phyloP scores from a whole-genome alignment of 192 early-diverging fungal genomes.

The Gonapodya sp. region DNA sequence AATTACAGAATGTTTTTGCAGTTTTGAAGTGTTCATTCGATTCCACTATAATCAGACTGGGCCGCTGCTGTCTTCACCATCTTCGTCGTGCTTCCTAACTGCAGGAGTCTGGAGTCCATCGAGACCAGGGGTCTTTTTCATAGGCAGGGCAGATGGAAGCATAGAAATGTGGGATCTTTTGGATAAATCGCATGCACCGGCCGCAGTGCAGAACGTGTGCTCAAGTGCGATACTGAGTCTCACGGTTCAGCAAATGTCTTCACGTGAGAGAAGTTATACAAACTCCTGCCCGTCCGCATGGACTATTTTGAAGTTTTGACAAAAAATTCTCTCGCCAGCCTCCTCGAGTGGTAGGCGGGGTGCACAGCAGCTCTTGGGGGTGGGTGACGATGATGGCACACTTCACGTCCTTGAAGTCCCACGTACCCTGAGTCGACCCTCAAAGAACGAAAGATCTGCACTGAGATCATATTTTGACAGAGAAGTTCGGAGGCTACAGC shows the following conservation, averaged over 20 bases:
- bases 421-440: conserved; percentile 32
- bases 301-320: not conserved
- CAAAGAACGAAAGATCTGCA: conserved; percentile 46
- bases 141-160: conserved; percentile 43
- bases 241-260: conserved; percentile 27
- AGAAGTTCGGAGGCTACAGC: conserved; percentile 35
- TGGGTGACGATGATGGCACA: conserved; percentile 53
- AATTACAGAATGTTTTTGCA: not conserved
- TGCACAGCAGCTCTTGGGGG: conserved; percentile 43
- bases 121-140: conserved; percentile 52
- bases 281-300: too few species aligned
- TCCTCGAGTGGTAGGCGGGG: conserved; percentile 18
- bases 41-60: conserved; percentile 24
- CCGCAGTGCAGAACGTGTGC: conserved; percentile 37
- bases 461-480: conserved; percentile 40
- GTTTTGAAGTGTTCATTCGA: not conserved
- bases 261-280: conserved; percentile 8
- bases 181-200: conserved; percentile 42
- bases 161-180: conserved; percentile 55
- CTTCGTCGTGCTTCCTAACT: conserved; percentile 26
- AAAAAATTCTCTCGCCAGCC: not conserved
- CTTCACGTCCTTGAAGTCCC: conserved; percentile 54
- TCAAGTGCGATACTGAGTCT: conserved; percentile 38
- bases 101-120: conserved; percentile 50
- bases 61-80: conserved; percentile 35